A percentile compares a stretch with the other conserved stretches of the same genome.
Conservation (phyloP, 1,139 yeast species). For the Blastobotrys apis region DNA sequence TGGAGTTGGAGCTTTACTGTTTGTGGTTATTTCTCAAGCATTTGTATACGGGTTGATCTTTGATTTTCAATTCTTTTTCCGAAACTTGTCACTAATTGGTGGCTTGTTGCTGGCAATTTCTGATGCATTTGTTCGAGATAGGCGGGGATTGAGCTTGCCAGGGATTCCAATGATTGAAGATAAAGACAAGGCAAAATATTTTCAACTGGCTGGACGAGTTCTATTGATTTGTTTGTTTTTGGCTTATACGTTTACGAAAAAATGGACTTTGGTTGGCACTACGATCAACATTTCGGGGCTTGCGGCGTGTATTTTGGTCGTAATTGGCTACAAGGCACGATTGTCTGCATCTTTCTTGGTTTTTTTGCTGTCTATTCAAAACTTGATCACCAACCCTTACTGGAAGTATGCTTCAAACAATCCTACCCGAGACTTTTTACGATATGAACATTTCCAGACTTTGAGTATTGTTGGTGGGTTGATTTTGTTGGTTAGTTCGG, state of each 20-base stretch:
- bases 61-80: conserved; percentile 74
- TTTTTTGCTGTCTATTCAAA: conserved; percentile 67
- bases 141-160: conserved; percentile 68
- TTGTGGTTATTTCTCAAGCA: conserved; percentile 81
- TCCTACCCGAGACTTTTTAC: conserved; percentile 81
- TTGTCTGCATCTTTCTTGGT: conserved; percentile 81
- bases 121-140: conserved; percentile 82
- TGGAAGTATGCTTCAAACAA: conserved; percentile 73
- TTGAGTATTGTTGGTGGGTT: conserved; percentile 93
- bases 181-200: conserved; percentile 79
- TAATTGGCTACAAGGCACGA: conserved; percentile 90
- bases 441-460: conserved; percentile 93
- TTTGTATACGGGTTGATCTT: conserved; percentile 81
- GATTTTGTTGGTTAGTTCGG: conserved; percentile 84
- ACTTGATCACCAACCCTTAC: conserved; percentile 78
- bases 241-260: conserved; percentile 76
- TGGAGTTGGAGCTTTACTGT: conserved; percentile 67
- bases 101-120: conserved; percentile 86
- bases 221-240: conserved; percentile 79
- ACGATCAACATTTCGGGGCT: conserved; percentile 69
- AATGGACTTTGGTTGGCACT: conserved; percentile 65
- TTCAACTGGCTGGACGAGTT: conserved; percentile 83
- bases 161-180: conserved; percentile 86
- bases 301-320: conserved; percentile 69
- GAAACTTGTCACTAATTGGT: conserved; percentile 89